phyloP scores from a whole-genome alignment of 2,329 filamentous ascomycete genomes.

The Ciborinia camelliae region DNA sequence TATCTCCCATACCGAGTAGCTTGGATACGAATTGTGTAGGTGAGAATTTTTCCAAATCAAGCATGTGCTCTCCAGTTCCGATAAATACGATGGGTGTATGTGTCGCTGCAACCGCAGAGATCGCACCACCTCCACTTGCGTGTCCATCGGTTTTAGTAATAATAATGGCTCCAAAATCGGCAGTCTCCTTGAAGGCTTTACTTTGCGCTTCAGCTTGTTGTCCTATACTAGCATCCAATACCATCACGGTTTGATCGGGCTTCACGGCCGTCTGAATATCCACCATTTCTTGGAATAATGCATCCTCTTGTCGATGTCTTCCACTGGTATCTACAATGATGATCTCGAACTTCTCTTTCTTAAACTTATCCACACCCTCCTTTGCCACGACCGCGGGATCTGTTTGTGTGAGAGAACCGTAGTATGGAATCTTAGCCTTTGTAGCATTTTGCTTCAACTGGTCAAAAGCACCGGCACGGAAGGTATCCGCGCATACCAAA shows the following conservation, averaged over 20 bases:
- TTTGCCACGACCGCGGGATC: slow-evolving; percentile 89
- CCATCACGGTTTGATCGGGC: slow-evolving; percentile 97
- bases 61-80: slow-evolving; percentile 94
- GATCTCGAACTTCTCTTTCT: slow-evolving; percentile 96
- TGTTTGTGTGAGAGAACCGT: slow-evolving; percentile 91
- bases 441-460: slow-evolving; percentile 98
- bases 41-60: slow-evolving; percentile 89
- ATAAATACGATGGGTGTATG: slow-evolving; percentile 97
- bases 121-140: slow-evolving; percentile 91
- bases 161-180: slow-evolving; percentile 96
- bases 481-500: slow-evolving; percentile 95
- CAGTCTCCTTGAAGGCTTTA: slow-evolving; percentile 94
- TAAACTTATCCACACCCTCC: slow-evolving; percentile 98
- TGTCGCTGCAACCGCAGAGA: slow-evolving; percentile 94
- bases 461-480: slow-evolving; percentile 96
- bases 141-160: slow-evolving; percentile 99
- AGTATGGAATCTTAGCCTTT: slow-evolving; percentile 98
- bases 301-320: slow-evolving; percentile 89
- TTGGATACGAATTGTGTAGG: slow-evolving; percentile 93
- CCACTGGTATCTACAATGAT: slow-evolving; percentile 98
- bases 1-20: slow-evolving; percentile 94
- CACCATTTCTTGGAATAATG: slow-evolving; percentile 95
- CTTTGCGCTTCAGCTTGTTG: slow-evolving; percentile 94
- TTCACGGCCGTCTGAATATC: slow-evolving; percentile 89
- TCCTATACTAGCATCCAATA: slow-evolving; percentile 92